Base-by-base conservation (phyloP, 495 filamentous ascomycete genomes). In the Penicillium alfredii region DNA sequence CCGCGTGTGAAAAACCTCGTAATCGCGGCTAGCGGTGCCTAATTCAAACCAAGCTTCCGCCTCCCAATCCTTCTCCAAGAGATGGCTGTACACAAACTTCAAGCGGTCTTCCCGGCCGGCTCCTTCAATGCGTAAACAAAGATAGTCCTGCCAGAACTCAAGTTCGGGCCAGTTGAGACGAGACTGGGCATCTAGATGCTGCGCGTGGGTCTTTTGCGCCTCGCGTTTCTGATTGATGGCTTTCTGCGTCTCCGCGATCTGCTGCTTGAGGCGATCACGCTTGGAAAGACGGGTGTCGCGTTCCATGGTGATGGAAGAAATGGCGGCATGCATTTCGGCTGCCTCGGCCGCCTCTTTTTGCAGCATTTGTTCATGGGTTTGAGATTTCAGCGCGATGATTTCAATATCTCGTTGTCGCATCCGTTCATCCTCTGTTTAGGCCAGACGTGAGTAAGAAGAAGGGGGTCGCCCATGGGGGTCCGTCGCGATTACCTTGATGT, bases 41-140 rank as follows among this genome's bases (percentile, higher is more conserved):
- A 98, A 63, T 69, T 95, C 89, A 59, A 98, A 98, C 80, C 81
- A 95, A 7, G 80, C 84, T 64, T 98, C 92, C 38, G 78, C 74
- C 47, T 84, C 84, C 85, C 87, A 92, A 49, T 92, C 81, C 44
- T 78, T 74, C 63, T 95, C 90, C 6, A 65, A 38, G 18, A 95
- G 61, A 59, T 94, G 84, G n/a, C 76, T 87, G 55, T 83, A 98
- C 4, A 88, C 76, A 66, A 98, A 94, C 60, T 89, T 93, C 43
- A 98, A 68, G 23, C 85, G 71, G 61, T 96, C 89, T 35, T 83
- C 80, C 33, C 73, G 71, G 0, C 90, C 90, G 0, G 84, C 84
- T 3, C 92, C 92, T 57, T 97, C 89, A 55, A 98, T 90, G 33
- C 82, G 70, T 65, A 97, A 50, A 40, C 90, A 84, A 42, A 98